Conservation (phyloP, 495 filamentous ascomycete genomes). For the Penicillium crystallinum region DNA sequence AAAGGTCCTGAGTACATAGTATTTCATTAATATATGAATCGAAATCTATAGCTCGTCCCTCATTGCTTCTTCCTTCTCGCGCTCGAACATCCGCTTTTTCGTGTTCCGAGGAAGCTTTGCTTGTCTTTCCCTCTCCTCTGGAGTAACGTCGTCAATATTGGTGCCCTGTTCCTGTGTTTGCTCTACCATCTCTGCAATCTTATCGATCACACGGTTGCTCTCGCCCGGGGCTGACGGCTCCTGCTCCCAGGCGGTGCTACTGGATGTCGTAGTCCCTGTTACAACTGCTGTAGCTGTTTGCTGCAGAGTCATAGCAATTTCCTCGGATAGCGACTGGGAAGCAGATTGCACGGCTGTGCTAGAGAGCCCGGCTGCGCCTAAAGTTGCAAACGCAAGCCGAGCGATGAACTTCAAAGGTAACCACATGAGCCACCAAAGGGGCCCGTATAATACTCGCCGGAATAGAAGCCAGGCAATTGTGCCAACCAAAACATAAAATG, state of each 20-base stretch:
- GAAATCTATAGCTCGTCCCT: conserved; percentile 51
- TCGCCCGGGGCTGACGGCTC: conserved; percentile 21
- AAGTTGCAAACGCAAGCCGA: conserved; percentile 41
- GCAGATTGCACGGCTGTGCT: conserved; percentile 30
- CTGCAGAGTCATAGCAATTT: conserved; percentile 12
- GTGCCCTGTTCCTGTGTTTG: conserved; percentile 33
- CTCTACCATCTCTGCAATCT: conserved; percentile 52
- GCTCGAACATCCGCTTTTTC: conserved; percentile 82
- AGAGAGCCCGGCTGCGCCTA: conserved; percentile 36
- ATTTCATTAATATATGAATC: background rate
- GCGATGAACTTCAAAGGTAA: conserved; percentile 64
- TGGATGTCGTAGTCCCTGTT: conserved; percentile 9
- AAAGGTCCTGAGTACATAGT: background rate
- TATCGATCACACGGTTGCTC: conserved; percentile 45
- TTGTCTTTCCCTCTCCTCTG: conserved; percentile 39
- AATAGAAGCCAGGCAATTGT: conserved; percentile 85
- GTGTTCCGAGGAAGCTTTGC: conserved; percentile 56
- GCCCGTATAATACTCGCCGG: conserved; percentile 77
- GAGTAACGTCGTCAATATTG: conserved; percentile 28
- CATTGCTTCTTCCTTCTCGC: conserved; percentile 24
- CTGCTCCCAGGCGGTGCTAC: conserved; percentile 19
- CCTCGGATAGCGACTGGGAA: conserved; percentile 6
- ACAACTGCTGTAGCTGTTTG: conserved; percentile 15
- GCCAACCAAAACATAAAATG: conserved; percentile 70
- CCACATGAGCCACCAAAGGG: conserved; percentile 84